Base-by-base conservation (phyloP, 2,329 filamentous ascomycete genomes). In the Torrubiellomyces zombiae region DNA sequence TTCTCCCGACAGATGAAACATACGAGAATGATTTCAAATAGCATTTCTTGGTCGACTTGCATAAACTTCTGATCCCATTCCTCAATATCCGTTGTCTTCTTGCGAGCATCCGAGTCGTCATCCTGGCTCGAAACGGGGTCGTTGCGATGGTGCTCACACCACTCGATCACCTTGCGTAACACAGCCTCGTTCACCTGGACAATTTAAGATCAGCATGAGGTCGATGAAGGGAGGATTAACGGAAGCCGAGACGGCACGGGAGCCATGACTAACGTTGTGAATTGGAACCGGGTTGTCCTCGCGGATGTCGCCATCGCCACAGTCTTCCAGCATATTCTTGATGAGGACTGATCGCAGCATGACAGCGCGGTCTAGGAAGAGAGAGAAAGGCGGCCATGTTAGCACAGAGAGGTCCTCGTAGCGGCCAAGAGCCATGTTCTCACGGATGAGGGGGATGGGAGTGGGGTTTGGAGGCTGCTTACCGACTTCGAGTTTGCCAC, bases 41-140 rank as follows among this genome's bases (percentile, higher is more conserved):
- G 70, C 89, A 98, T 95, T 58, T 98, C 89, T 49, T 98, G 89
- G 51, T 98, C 89, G 11, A 98, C 89, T 56, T 95, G 86, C 89
- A 98, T 95, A 55, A 95, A 98, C 59, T 98, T 98, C 55, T 95
- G 86, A 43, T 98, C 89, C 89, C 89, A 98, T 56, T 98, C 89
- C 31, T 95, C 89, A 38, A 98, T 98, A 43, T 98, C 89, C 23
- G 89, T 95, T 2, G 85, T 93, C 71, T 93, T 94, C 67, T 94
- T 94, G 41, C 89, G 81, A 25, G 75, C 83, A 43, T 95, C 86
- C 33, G 78, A 77, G 42, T 98, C 83, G 32, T 93, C 89, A 34
- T 95, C 86, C 42, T 73, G 70, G 27, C 75, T 63, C 34, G 73
- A 67, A n/a, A 73, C 64, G 19, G 89, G 82, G 45, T 98, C 89